Evolutionary conservation across 768 basidiomycete species (phyloP).

Genomic region (Zangia roseola): DNA sequence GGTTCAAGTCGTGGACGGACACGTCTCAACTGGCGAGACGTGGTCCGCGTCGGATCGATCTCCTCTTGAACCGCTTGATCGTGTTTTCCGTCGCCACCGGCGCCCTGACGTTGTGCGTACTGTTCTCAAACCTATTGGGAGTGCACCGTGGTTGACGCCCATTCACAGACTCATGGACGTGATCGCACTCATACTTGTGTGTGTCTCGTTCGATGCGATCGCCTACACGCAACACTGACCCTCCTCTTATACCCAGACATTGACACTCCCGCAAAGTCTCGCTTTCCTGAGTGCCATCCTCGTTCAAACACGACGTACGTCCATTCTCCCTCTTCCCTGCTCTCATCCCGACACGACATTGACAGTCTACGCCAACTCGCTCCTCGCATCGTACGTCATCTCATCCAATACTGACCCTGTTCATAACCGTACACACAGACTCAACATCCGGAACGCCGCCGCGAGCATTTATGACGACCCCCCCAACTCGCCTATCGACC

Average conservation of each 20-base stretch:
- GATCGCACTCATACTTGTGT: conserved; percentile 24
- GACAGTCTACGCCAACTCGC: conserved; percentile 30
- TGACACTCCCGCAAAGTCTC: conserved; percentile 18
- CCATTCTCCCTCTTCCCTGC: no score
- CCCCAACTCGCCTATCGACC: conserved; percentile 2
- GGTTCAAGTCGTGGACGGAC: conserved; percentile 10
- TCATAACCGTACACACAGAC: neutral
- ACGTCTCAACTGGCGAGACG: neutral
- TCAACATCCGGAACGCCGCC: conserved; percentile 27
- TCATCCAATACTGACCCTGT: no score
- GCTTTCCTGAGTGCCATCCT: conserved; percentile 21
- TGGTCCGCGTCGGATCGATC: conserved; percentile 16
- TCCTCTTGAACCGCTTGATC: conserved; percentile 23
- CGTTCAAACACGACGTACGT: conserved; percentile 28
- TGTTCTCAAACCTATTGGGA: no score
- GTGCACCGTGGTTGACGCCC: conserved; percentile 1
- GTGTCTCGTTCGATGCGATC: neutral
- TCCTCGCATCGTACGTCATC: conserved; percentile 26
- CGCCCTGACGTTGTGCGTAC: conserved; percentile 23
- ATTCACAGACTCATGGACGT: conserved; percentile 22
- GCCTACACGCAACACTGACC: no score
- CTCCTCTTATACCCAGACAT: conserved; percentile 5
- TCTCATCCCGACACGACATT: no score
- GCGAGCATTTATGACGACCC: conserved; percentile 10
- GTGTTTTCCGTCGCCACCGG: conserved; percentile 27